phyloP scores from a whole-genome alignment of 1,139 yeast species.

The Williopsis jadinii region DNA sequence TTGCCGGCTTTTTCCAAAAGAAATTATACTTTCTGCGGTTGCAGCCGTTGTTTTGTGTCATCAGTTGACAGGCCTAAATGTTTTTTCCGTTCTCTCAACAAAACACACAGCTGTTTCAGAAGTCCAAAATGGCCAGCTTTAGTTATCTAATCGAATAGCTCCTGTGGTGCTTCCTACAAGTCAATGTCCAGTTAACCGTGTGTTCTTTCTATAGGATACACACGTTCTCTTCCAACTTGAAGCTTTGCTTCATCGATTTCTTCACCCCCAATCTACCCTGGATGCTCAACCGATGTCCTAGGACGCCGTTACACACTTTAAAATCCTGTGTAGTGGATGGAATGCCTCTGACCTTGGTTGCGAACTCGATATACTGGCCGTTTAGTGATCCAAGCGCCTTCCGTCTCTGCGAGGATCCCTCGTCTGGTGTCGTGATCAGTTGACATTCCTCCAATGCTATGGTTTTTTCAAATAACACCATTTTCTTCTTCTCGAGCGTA shows the following conservation, averaged over 20 bases:
- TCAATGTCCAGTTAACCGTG: too few relatives aligned
- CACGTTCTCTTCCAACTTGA: background rate
- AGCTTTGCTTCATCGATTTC: constrained; percentile 1
- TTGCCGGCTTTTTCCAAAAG: too few relatives aligned
- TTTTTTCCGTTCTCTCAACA: too few relatives aligned
- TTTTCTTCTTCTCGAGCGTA: background rate
- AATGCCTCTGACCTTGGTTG: background rate
- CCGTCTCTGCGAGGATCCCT: background rate
- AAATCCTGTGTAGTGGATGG: background rate
- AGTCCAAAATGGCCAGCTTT: too few relatives aligned
- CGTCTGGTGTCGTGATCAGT: background rate
- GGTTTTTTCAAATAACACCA: background rate
- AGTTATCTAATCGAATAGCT: too few relatives aligned
- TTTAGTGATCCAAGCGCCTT: background rate
- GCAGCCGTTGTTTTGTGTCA: too few relatives aligned
- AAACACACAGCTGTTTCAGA: too few relatives aligned
- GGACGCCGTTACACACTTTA: background rate
- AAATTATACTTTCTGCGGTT: too few relatives aligned
- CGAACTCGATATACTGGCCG: background rate
- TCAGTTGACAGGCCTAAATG: too few relatives aligned
- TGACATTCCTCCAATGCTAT: background rate
- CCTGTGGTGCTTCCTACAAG: too few relatives aligned
- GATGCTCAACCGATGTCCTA: background rate
- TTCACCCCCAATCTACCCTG: constrained; percentile 1
- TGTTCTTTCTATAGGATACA: too few relatives aligned